Base-by-base conservation (phyloP, 805 yeast genomes). In the Barnettozyma salicaria region DNA sequence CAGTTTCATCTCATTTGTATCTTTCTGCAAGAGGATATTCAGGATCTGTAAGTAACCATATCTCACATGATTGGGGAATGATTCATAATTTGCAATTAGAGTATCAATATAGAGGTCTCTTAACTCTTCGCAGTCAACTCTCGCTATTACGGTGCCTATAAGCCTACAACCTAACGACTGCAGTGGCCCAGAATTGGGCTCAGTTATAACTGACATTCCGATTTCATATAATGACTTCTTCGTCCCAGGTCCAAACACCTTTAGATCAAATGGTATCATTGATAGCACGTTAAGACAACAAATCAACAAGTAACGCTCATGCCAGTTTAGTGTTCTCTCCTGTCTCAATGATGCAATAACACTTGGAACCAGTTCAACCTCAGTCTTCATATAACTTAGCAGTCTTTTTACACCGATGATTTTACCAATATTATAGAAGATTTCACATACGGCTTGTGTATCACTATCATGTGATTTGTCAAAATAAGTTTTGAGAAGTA, bases 261-360 rank as follows among this genome's bases (percentile, higher is more conserved):
- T 58, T 19, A 89, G 60, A 2, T 74, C 68, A 51, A 89, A 88
- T 0, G 97, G 97, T 0, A 79, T 74, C n/a, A 83, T 60, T 0
- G 78, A 70, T 17, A 88, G 60, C 8, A 80, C 74, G 0, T 80
- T 70, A 8, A 86, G 65, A 95, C 96, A 89, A 4, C 82, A 61
- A 7, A 87, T 57, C 28, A 77, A 52, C 9, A 79, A 57, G 39
- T 63, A 78, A 24, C 60, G 52, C 21, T 63, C 64, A 33, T 69
- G 64, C 84, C 81, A 76, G 37, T 52, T 32, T 7, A 42, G 27
- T 6, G 19, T 8, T 4, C 8, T n/a, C 1, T 39, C 34, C 1
- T 19, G 7, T 6, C 40, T 49, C 9, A 70, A 39, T 16, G 47
- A 41, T 4, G 34, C 26, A 1, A 68, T 14, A n/a, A 73, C 54